These are phyloP conservation scores for Abrus precatorius DNA, from an alignment of 306 rosid species.

Conservation along the genomic window DNA sequence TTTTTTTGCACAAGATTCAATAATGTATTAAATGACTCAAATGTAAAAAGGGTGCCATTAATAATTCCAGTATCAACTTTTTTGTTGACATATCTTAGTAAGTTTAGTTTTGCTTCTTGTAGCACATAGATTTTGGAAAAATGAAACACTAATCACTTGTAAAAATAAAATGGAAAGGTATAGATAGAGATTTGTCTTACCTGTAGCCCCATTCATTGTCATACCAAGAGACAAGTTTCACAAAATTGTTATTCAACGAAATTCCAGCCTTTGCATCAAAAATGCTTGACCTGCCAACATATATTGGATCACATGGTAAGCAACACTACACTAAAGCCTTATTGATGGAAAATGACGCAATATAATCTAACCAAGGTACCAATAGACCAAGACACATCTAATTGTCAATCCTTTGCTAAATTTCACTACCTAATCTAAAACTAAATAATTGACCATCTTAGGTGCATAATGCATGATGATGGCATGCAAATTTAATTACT, in stretches of 20 bases:
- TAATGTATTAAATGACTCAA: background rate
- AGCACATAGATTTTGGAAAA: background rate
- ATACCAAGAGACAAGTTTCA: slow-evolving; percentile 76
- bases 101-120: background rate
- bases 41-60: background rate
- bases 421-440: background rate
- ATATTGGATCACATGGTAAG: slow-evolving; percentile 41
- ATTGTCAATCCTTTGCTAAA: background rate
- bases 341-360: background rate
- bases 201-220: slow-evolving; percentile 78
- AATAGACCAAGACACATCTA: background rate
- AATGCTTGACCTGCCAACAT: slow-evolving; percentile 60
- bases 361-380: background rate
- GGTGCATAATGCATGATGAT: background rate
- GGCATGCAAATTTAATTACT: background rate
- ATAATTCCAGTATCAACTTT: too few relatives aligned
- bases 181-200: slow-evolving; percentile 41
- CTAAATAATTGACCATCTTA: background rate
- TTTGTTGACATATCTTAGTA: background rate
- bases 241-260: slow-evolving; percentile 74
- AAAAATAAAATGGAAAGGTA: background rate
- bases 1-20: background rate
- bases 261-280: slow-evolving; percentile 74
- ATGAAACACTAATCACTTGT: background rate
- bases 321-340: background rate